phyloP scores from a whole-genome alignment of 2,329 filamentous ascomycete genomes.

The Colletotrichum tropicale region DNA sequence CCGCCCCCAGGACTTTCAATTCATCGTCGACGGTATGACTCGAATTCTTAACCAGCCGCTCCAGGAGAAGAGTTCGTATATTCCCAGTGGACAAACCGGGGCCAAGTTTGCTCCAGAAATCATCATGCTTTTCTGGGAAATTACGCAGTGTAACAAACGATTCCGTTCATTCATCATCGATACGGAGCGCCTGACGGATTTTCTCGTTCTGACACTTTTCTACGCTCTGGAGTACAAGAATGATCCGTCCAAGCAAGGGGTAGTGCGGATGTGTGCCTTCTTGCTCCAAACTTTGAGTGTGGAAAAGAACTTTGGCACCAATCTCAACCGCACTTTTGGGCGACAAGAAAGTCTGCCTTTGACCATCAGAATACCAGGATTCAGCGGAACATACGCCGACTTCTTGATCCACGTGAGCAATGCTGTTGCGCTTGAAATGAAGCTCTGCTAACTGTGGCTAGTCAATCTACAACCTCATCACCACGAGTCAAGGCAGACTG shows the following conservation, averaged over 20 bases:
- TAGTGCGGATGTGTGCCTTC: slow-evolving; percentile 98
- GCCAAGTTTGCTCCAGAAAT: slow-evolving; percentile 92
- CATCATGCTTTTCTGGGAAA: slow-evolving; percentile 97
- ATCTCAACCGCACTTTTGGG: slow-evolving; percentile 87
- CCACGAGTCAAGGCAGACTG: slow-evolving; percentile 86
- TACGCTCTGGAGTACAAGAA: slow-evolving; percentile 90
- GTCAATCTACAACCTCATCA: slow-evolving; percentile 92
- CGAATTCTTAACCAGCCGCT: slow-evolving; percentile 91
- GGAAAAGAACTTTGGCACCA: slow-evolving; percentile 87
- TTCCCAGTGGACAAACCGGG: slow-evolving; percentile 81
- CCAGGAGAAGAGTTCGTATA: slow-evolving; percentile 85
- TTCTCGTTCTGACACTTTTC: slow-evolving; percentile 87
- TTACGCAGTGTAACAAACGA: slow-evolving; percentile 94
- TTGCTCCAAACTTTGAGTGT: slow-evolving; percentile 93
- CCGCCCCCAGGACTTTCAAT: slow-evolving; percentile 95
- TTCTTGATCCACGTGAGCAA: slow-evolving; percentile 82
- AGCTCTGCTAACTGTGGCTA: slow-evolving; percentile 36
- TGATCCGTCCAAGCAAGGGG: slow-evolving; percentile 85
- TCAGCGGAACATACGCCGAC: slow-evolving; percentile 90
- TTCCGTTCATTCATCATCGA: slow-evolving; percentile 98
- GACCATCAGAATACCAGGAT: slow-evolving; percentile 81
- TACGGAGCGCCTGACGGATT: slow-evolving; percentile 91
- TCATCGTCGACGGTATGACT: slow-evolving; percentile 93
- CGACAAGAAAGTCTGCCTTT: slow-evolving; percentile 86
- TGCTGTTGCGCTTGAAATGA: not conserved